Percentiles rank a stretch among this genome's conserved stretches.
These are phyloP conservation scores for Aspergillus olivimuriae DNA, from an alignment of 495 filamentous ascomycete species.

Conservation along the genomic window DNA sequence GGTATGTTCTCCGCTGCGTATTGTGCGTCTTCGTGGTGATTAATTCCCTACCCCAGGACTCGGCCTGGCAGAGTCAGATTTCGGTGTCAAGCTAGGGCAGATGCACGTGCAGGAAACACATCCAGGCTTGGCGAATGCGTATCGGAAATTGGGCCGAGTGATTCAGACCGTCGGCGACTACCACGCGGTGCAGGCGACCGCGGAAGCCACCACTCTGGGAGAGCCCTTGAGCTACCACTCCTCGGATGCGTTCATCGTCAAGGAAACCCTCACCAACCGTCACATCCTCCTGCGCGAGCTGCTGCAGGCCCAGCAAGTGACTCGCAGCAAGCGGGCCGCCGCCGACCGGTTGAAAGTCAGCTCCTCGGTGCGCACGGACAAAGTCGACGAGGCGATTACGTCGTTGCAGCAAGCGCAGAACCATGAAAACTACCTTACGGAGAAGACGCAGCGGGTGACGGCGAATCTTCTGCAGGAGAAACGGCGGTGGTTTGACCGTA, in stretches of 20 bases:
- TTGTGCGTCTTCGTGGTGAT: background rate
- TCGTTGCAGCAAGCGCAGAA: conserved; percentile 79
- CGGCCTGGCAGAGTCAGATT: conserved; percentile 87
- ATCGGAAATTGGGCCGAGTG: conserved; percentile 89
- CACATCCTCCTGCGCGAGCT: conserved; percentile 97
- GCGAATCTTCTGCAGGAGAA: conserved; percentile 83
- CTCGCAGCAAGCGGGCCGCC: conserved; percentile 70
- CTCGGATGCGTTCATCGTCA: conserved; percentile 94
- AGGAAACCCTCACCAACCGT: conserved; percentile 96
- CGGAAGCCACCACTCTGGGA: conserved; percentile 89
- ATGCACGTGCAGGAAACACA: conserved; percentile 90
- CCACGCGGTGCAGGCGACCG: conserved; percentile 95
- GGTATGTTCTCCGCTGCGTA: conserved; percentile 47
- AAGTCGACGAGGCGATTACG: conserved; percentile 91
- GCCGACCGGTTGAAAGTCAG: conserved; percentile 82
- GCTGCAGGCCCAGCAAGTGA: conserved; percentile 74
- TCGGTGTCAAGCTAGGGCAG: conserved; percentile 77
- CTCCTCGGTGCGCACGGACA: conserved; percentile 79
- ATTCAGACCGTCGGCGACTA: conserved; percentile 90
- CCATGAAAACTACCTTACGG: conserved; percentile 69
- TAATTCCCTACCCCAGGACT: conserved; percentile 57
- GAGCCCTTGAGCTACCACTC: conserved; percentile 96
- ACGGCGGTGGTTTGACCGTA: conserved; percentile 84
- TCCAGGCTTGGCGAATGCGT: conserved; percentile 77
- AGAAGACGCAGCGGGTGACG: conserved; percentile 83